Evolutionary conservation across 768 basidiomycete species (phyloP).

Genomic region (Hygrophorus pudorinus): DNA sequence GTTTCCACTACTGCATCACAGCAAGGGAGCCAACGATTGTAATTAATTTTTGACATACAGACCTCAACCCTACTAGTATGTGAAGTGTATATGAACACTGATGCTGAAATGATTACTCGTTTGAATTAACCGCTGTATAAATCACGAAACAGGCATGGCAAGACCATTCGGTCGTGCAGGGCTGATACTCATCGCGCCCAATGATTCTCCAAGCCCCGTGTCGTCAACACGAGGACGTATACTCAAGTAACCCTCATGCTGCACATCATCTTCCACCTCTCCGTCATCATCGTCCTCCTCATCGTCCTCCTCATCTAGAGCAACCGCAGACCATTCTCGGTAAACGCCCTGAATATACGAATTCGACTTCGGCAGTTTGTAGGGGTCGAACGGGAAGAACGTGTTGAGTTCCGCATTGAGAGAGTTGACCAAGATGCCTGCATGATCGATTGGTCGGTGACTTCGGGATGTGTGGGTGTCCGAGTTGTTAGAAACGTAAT

Average conservation of each 20-base stretch:
- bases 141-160: no score
- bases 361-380: constrained; percentile 73
- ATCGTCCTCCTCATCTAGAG: constrained; percentile 64
- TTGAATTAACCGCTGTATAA: no score
- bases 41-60: no score
- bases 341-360: constrained; percentile 77
- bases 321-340: constrained; percentile 82
- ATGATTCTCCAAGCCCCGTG: constrained; percentile 52
- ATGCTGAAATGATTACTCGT: no score
- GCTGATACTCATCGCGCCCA: constrained; percentile 82
- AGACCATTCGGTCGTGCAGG: constrained; percentile 27
- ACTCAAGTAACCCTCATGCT: constrained; percentile 10
- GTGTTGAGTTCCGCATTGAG: constrained; percentile 69
- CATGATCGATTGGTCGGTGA: constrained; percentile 10
- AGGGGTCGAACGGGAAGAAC: constrained; percentile 99
- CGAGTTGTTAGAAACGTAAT: constrained; percentile 25
- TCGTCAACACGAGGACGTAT: constrained; percentile 25
- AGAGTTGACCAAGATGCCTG: constrained; percentile 22
- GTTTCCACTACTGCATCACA: no score
- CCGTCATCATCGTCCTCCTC: constrained; percentile 48
- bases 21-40: no score
- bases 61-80: no score
- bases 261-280: constrained; percentile 20
- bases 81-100: no score
- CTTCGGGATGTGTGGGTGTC: constrained; percentile 7